phyloP scores from a whole-genome alignment of 2,329 filamentous ascomycete genomes.

The Fusarium marasasianum region DNA sequence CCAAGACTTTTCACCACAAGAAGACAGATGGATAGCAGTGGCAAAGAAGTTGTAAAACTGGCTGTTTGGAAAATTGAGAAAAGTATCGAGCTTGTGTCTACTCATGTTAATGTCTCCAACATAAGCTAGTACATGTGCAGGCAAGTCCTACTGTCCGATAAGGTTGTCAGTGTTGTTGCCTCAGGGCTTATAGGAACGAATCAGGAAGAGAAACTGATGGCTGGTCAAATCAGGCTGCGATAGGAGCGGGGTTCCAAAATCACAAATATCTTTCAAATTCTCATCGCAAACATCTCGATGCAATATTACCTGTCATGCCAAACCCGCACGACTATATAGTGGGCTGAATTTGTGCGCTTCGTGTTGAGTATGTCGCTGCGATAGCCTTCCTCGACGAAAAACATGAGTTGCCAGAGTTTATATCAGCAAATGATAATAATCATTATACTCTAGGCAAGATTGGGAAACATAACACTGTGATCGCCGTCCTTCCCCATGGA shows the following conservation, averaged over 20 bases:
- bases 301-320: neutral
- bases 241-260: neutral
- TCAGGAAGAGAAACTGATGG: neutral
- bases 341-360: slow-evolving; percentile 57
- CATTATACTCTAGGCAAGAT: slow-evolving; percentile 23
- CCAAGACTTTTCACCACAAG: no score
- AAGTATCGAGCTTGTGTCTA: no score
- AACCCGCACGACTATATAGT: slow-evolving; percentile 46
- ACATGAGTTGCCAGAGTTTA: slow-evolving; percentile 32
- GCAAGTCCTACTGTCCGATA: neutral
- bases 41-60: no score
- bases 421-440: slow-evolving; percentile 20
- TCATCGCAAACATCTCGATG: neutral
- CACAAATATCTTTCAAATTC: neutral
- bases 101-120: no score
- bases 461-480: slow-evolving; percentile 28
- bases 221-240: neutral
- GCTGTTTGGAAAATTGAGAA: no score
- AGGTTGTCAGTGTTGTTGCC: neutral
- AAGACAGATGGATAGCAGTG: no score
- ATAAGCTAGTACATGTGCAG: neutral
- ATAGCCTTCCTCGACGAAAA: slow-evolving; percentile 50
- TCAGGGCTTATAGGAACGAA: neutral
- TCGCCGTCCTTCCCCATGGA: slow-evolving; percentile 18
- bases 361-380: slow-evolving; percentile 50